Conservation (phyloP, 176 grass and related monocot species). For the Panicum miliaceum region DNA sequence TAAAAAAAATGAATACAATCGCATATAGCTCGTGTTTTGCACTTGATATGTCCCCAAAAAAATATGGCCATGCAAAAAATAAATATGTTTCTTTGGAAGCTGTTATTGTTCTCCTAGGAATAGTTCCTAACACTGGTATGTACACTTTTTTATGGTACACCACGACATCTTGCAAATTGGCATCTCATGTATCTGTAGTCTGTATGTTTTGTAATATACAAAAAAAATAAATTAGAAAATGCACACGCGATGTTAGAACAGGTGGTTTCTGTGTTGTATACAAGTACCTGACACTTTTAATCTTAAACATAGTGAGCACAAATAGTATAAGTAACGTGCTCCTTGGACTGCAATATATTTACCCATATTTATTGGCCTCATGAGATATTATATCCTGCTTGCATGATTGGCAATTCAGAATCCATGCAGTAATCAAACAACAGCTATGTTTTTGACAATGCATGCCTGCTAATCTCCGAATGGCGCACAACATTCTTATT, state of each 20-base stretch:
- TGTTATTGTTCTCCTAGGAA: neutral
- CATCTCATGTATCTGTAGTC: neutral
- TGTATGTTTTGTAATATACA: neutral
- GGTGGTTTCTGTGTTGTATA: neutral
- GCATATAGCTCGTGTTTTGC: neutral
- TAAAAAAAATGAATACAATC: neutral
- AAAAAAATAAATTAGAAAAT: neutral
- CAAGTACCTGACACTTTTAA: neutral
- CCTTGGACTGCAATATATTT: neutral
- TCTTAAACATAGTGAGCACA: neutral
- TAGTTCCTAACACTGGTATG: constrained; percentile 17
- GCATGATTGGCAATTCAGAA: neutral
- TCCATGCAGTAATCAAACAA: neutral
- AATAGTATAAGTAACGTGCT: neutral
- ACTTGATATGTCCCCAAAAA: neutral
- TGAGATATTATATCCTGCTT: neutral
- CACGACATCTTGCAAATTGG: neutral
- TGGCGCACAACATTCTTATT: neutral
- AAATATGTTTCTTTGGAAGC: constrained; percentile 8
- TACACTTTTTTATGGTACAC: constrained; percentile 10
- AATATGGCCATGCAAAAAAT: constrained; percentile 6
- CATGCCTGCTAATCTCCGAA: neutral
- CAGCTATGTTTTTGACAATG: neutral
- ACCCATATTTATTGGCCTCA: neutral
- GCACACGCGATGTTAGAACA: constrained; percentile 19